Evolutionary conservation across 257 asterid genomes (phyloP), one percentile per base, ranked within the genome.

Genomic region (Jaltomata sinuosa): DNA sequence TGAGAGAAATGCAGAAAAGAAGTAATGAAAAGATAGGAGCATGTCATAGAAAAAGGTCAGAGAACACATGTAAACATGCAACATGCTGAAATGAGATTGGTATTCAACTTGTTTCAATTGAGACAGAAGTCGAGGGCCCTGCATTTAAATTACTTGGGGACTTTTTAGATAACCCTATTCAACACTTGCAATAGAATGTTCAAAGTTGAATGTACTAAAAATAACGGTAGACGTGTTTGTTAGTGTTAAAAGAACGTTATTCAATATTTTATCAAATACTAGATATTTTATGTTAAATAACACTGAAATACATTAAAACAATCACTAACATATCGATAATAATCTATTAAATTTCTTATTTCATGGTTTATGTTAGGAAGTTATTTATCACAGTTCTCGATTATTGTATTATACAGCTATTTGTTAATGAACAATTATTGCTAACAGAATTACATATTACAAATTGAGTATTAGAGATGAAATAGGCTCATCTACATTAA

Each of bases 1-100:
- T 8, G 61, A 85, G 55, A 84, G 83, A 62, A 78, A 76, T 61
- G 40, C 71, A 80, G 49, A 59, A 57, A 79, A 64, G 85, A 69
- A 22, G 29, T 47, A 72, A 72, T 22, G 36, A 69, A 16, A 76
- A 74, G 82, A 84, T 55, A 34, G 84, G 55, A 80, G 12, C 25
- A 84, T 27, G 67, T 45, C 27, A 49, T 78, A 38, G 55, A 27
- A n/a, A 45, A 25, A 81, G 77, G 84, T 38, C 76, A 74, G 57
- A 14, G 38, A 74, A 45, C 22, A 9, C 80, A 45, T 25, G 38
- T 25, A 74, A 74, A 19, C 49, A 34, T 9, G 47, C 77, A 68
- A 36, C 18, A n/a, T 38, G 53, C 79, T 38, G 10, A 71, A 38
- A 71, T n/a, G 21, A 47, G 32, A 32, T 71, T 71, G 79, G 31